Evolutionary conservation across 2,329 filamentous ascomycete species (phyloP), one percentile per base, ranked within the genome.

Genomic region (Coniella lustricola): DNA sequence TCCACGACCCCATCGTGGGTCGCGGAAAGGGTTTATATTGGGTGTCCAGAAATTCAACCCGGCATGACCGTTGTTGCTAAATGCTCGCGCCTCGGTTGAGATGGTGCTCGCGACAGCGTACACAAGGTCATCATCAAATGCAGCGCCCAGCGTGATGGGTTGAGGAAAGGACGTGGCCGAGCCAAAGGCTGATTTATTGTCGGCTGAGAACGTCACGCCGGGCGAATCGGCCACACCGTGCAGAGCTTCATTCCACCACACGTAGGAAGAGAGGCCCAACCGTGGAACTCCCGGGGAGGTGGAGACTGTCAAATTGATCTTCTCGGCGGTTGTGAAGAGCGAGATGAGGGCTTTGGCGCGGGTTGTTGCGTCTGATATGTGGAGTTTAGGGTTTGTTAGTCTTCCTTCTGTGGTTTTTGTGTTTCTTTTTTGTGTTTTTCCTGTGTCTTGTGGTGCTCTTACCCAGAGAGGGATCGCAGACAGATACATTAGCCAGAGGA

Each of bases 161-260:
- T 77, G 74, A 0, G 82, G 81, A 57, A 85, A 86, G 0, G 76
- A 80, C 0, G 82, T 85, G 0, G 82, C 77, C 58, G 75, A 77
- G 53, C 69, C 75, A 59, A 73, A 85, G 9, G 75, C 64, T 2
- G 74, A 75, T 67, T 47, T 49, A 13, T 20, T 44, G 44, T 49
- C 51, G 7, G 44, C 14, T 36, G 33, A 44, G 42, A 54, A 58
- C n/a, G 51, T 70, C 22, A 79, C 76, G 0, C 78, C 80, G 0
- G 74, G 74, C 17, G 71, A 72, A 3, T 55, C 59, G 3, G 75
- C 80, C 0, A 85, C 67, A 1, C 82, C 82, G 57, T 85, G 82
- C 0, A 84, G 71, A 1, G 75, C 80, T 61, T 81, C 78, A 38
- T 70, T 75, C 77, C 79, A 83, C 68, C 79, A 81, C 55, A 77